These are phyloP conservation scores for Chenopodium suecicum DNA, from an alignment of 148 eudicot genomes.

Conservation along the genomic window DNA sequence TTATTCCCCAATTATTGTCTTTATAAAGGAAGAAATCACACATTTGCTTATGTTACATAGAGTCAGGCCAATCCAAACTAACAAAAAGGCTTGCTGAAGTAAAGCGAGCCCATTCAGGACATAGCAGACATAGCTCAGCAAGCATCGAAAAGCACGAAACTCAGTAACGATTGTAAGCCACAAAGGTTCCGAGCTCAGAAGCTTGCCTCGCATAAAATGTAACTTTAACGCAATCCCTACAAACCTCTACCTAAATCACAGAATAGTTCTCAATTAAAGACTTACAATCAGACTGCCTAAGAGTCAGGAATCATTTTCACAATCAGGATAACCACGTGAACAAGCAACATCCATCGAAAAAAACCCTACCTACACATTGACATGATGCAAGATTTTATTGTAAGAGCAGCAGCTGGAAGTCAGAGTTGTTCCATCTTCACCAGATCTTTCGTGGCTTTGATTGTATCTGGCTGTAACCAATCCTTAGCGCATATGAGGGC, in stretches of 20 bases:
- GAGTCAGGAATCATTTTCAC: conserved; percentile 20
- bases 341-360: not conserved
- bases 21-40: not conserved
- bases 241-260: not conserved
- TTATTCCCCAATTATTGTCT: not conserved
- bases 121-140: too few relatives aligned
- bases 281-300: conserved; percentile 17
- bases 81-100: not conserved
- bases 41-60: not conserved
- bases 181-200: not conserved
- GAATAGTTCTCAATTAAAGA: not conserved
- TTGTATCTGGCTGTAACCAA: conserved; percentile 56
- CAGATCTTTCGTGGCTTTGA: conserved; percentile 27
- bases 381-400: conserved; percentile 10
- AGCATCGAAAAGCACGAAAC: too few relatives aligned
- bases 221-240: not conserved
- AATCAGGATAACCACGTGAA: conserved; percentile 17
- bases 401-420: not conserved
- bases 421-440: conserved; percentile 65
- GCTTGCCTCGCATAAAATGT: not conserved
- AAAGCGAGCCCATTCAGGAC: not conserved
- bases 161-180: too few relatives aligned
- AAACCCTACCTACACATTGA: conserved; percentile 23
- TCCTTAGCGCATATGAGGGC: conserved; percentile 93
- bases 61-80: not conserved